Evolutionary conservation across 805 yeast genomes (phyloP), one percentile per base, ranked within the genome.

Genomic region (Lipomyces kockii): DNA sequence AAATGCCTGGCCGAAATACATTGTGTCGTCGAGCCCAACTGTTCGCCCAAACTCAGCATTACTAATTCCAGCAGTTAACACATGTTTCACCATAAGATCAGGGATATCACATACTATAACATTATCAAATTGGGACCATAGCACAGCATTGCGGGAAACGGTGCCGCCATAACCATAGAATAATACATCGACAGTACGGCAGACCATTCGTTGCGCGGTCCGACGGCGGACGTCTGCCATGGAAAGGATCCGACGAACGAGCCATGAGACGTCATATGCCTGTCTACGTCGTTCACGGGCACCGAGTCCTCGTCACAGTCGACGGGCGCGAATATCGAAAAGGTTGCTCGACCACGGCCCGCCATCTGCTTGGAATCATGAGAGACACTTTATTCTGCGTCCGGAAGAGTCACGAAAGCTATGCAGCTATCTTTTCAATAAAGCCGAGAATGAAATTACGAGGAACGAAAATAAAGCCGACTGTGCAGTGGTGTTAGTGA

Each of bases 121-220:
- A 66, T 43, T 12, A 60, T 57, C 14, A 60, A 59, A 14, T 64
- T 62, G 9, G 65, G 67, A 2, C 70, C 70, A 29, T 67, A 68
- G 57, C 64, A 59, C 11, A 68, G 68, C 29, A 66, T 14, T 5
- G 69, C 67, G 0, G 71, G 70, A 25, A 63, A 66, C 6, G 71
- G 66, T 39, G 65, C 57, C 8, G 61, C 58, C 66, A 64, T 39
- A 25, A 62, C 61, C 56, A 67, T 52, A 20, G 62, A 34, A 46
- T 60, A 67, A 60, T 58, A 58, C 8, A 60, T 56, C 35, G 54
- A 51, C 3, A 67, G 58, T 5, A 58, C 20, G 5, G 52, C 57
- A 3, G 67, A 37, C 70, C 70, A 67, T 12, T 35, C 11, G 9
- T 67, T 63, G 12, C 51, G 67, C 25, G 67, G 60, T 3, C 67